A percentile compares a stretch with the other conserved stretches of the same genome.
phyloP scores from a whole-genome alignment of 345 rosid genomes.

The Eucalyptus albens region DNA sequence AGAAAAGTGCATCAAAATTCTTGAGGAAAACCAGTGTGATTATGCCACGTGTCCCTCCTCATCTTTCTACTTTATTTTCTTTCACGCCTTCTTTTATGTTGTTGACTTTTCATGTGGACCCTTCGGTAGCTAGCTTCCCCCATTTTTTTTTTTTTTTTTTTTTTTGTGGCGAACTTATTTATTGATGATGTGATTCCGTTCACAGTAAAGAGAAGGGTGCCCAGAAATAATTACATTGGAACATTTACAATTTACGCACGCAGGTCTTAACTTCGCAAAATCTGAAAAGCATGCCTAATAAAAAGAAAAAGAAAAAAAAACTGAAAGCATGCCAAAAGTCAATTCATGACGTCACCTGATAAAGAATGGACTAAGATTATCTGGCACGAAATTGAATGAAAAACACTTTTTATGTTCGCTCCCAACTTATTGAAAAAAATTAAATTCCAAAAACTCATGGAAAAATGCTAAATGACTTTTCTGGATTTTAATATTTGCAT shows the following conservation, averaged over 20 bases:
- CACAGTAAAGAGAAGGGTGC: rapidly evolving
- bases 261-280: neutral
- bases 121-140: neutral
- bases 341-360: neutral
- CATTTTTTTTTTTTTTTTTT: rapidly evolving
- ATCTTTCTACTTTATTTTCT: neutral
- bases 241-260: neutral
- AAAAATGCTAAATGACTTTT: neutral
- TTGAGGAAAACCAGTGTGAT: neutral
- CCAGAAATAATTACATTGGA: neutral
- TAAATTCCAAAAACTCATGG: neutral
- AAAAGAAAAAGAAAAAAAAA: too few species aligned
- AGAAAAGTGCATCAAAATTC: neutral
- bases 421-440: neutral
- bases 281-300: neutral
- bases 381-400: neutral
- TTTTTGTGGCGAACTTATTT: neutral
- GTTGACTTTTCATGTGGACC: neutral
- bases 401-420: neutral
- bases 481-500: neutral
- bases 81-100: neutral
- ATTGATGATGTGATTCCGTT: neutral
- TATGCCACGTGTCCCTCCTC: neutral
- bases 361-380: neutral
- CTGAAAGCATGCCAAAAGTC: neutral